These are phyloP conservation scores for Polyporus arcularius DNA, from an alignment of 768 basidiomycete genomes.

Conservation along the genomic window DNA sequence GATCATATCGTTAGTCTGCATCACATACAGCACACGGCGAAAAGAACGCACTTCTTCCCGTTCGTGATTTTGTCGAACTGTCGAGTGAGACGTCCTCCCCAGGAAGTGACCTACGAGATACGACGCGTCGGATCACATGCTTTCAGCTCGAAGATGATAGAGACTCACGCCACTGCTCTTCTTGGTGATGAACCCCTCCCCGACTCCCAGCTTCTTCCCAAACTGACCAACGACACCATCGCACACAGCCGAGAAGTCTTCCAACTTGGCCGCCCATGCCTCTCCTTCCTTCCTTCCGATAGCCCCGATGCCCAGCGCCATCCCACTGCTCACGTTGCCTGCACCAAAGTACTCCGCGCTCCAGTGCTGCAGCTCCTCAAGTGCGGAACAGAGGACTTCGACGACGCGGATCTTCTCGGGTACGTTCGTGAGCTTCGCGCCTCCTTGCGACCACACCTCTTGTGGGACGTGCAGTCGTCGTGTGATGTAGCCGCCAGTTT, in stretches of 20 bases:
- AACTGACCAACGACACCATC: constrained; percentile 80
- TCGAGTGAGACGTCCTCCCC: constrained; percentile 73
- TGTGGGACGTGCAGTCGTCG: constrained; percentile 84
- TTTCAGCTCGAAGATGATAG: background rate
- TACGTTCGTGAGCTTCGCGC: constrained; percentile 79
- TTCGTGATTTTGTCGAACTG: constrained; percentile 84
- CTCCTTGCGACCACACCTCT: constrained; percentile 90
- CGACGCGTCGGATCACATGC: background rate
- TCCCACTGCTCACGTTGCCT: constrained; percentile 73
- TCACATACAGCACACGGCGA: constrained; percentile 1
- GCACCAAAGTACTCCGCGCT: constrained; percentile 79
- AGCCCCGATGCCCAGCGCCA: constrained; percentile 75
- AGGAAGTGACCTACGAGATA: constrained; percentile 50
- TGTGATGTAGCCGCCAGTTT: constrained; percentile 87
- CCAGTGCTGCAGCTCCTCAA: constrained; percentile 74
- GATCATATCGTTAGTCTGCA: constrained; percentile 1
- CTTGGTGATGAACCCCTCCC: constrained; percentile 83
- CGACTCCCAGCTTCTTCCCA: constrained; percentile 86
- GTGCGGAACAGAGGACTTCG: constrained; percentile 71
- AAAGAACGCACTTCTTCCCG: constrained; percentile 74
- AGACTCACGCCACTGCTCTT: constrained; percentile 63
- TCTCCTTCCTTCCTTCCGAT: constrained; percentile 79
- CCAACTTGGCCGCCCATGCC: constrained; percentile 73
- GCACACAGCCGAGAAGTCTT: constrained; percentile 78
- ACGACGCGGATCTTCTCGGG: constrained; percentile 87